These are phyloP conservation scores for Sporisorium iseilematis-ciliati DNA, from an alignment of 1,284 basidiomycete species.

Conservation along the genomic window DNA sequence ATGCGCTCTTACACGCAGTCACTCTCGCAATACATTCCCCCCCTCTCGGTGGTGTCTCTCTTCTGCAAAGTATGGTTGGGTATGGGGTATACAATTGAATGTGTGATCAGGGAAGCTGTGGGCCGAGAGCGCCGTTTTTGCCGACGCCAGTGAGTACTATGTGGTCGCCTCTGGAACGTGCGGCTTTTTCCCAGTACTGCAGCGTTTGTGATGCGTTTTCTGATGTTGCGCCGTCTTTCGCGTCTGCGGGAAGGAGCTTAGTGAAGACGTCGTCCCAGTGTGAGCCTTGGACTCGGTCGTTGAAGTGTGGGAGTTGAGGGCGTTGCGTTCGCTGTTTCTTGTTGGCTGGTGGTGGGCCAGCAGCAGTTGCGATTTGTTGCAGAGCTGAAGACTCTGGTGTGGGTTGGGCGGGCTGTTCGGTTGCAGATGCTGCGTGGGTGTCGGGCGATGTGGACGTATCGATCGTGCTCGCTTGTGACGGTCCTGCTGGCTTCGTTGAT, in stretches of 20 bases:
- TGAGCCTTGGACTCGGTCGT: slow-evolving; percentile 35
- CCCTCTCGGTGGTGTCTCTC: background rate
- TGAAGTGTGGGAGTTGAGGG: slow-evolving; percentile 30
- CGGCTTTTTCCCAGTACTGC: slow-evolving; percentile 32
- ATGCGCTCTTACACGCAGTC: background rate
- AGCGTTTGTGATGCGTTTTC: slow-evolving; percentile 10
- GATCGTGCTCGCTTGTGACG: background rate
- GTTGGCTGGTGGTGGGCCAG: background rate
- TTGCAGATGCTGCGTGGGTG: background rate
- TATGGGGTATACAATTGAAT: slow-evolving; percentile 8
- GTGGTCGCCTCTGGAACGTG: slow-evolving; percentile 38
- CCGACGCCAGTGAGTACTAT: slow-evolving; percentile 41
- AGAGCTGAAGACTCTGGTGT: background rate
- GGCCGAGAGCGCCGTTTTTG: slow-evolving; percentile 38
- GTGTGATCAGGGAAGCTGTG: slow-evolving; percentile 10
- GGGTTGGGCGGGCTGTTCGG: background rate
- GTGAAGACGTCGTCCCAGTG: slow-evolving; percentile 32
- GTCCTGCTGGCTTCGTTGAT: background rate
- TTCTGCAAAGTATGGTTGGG: background rate
- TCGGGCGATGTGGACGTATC: background rate
- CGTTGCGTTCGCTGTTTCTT: slow-evolving; percentile 1
- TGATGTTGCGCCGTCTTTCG: background rate
- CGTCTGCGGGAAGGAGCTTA: background rate
- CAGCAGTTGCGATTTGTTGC: background rate
- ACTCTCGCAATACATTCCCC: slow-evolving; percentile 2